phyloP scores from a whole-genome alignment of 2,329 filamentous ascomycete genomes.

The Akanthomyces lecanii region DNA sequence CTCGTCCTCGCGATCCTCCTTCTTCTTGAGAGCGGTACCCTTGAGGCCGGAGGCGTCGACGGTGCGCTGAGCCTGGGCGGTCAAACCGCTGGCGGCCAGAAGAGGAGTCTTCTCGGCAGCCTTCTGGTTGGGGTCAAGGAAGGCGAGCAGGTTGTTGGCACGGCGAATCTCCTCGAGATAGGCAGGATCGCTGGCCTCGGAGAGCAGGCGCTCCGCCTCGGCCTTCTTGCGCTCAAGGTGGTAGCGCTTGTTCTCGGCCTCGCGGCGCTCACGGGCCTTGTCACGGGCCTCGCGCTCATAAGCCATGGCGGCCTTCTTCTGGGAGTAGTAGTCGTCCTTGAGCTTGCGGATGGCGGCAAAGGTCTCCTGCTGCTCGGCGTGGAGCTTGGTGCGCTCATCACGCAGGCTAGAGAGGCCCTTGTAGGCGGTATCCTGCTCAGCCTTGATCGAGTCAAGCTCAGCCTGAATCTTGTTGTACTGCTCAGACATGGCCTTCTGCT shows the following conservation, averaged over 20 bases:
- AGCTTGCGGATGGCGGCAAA: slow-evolving; percentile 76
- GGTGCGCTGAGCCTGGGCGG: slow-evolving; percentile 74
- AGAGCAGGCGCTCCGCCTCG: slow-evolving; percentile 69
- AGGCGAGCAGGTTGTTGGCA: slow-evolving; percentile 75
- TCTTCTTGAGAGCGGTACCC: slow-evolving; percentile 77
- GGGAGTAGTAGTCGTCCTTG: slow-evolving; percentile 83
- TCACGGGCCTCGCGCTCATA: slow-evolving; percentile 82
- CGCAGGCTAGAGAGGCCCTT: slow-evolving; percentile 81
- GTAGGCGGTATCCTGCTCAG: slow-evolving; percentile 85
- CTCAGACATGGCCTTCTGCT: slow-evolving; percentile 81
- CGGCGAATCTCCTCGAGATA: slow-evolving; percentile 91
- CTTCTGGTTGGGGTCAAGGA: slow-evolving; percentile 75
- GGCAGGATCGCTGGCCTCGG: slow-evolving; percentile 78
- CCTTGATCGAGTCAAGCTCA: slow-evolving; percentile 86
- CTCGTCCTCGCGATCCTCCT: slow-evolving; percentile 83
- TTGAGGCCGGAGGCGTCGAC: slow-evolving; percentile 82
- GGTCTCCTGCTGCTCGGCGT: slow-evolving; percentile 82
- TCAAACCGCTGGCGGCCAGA: slow-evolving; percentile 66
- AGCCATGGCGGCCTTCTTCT: slow-evolving; percentile 75
- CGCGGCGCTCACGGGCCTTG: slow-evolving; percentile 69
- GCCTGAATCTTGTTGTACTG: slow-evolving; percentile 80
- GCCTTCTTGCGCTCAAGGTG: slow-evolving; percentile 71
- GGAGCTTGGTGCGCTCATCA: slow-evolving; percentile 79
- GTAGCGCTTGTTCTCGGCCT: slow-evolving; percentile 73
- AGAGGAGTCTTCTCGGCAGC: slow-evolving; percentile 61